Base-by-base conservation (phyloP, 257 asterid genomes). In the Solanum rostratum region DNA sequence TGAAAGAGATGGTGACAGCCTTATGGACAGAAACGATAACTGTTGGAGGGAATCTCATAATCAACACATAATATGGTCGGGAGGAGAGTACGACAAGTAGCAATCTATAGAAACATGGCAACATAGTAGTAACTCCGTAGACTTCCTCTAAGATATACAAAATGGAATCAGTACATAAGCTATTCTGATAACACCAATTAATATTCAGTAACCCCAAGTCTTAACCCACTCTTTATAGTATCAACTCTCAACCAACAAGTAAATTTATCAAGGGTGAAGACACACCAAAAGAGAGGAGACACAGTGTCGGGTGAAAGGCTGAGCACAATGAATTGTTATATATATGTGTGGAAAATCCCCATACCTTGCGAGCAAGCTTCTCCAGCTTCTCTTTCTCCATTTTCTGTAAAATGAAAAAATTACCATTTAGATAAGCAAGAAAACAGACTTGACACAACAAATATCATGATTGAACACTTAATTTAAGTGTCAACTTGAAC, bases 351-450 rank as follows among this genome's bases (percentile, higher is more conserved):
- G 3, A 3, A 14, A 57, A 50, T 30, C 46, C 19, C 55, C 84
- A 80, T 91, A 95, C 99, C 97, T 91, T 90, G 62, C 97, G 97
- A 50, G 99, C 98, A 85, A 93, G 93, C 93, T 94, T 96, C 91
- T 92, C 95, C 92, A 94, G 79, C 84, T 92, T 92, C 93, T 94
- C 98, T 88, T 86, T 93, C 91, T 96, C 99, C 88, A 59, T 84
- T 92, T 92, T 96, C 99, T 96, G 95, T 87, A 80, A 63, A 53
- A 45, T 82, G 68, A 78, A 37, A 74, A 73, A 24, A 70, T 84
- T 79, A 63, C 74, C 53, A 68, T 60, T 87, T 80, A 83, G 86
- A 84, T 80, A 53, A 45, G 63, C 27, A 27, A 50, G 82, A 78
- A 78, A 52, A 9, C 41, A 49, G 14, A 27, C 43, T 15, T 76